Evolutionary conservation across 345 rosid species (phyloP).

Genomic region (Aquilaria sinensis): DNA sequence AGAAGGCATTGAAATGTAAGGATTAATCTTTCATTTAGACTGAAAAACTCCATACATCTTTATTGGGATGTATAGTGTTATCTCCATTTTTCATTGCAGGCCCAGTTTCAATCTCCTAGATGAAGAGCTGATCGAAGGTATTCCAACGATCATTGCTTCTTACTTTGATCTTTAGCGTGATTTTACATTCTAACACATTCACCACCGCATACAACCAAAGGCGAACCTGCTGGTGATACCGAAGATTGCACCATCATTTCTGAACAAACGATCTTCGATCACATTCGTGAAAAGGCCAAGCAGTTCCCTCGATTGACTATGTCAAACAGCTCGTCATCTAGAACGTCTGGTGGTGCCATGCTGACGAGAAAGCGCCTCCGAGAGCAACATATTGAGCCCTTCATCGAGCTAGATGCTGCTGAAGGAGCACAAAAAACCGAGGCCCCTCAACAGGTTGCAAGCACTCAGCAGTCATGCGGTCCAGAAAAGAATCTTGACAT

Average conservation of each 20-base stretch:
- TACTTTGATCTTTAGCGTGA: neutral
- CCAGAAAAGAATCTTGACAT: slow-evolving; percentile 11
- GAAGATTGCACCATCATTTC: slow-evolving; percentile 47
- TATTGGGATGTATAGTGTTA: neutral
- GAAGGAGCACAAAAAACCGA: slow-evolving; percentile 19
- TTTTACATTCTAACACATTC: slow-evolving; percentile 10
- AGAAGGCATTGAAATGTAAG: slow-evolving; percentile 34
- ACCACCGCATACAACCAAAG: slow-evolving; percentile 25
- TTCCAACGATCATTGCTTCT: slow-evolving; percentile 6
- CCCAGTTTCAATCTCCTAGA: slow-evolving; percentile 90
- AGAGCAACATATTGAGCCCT: slow-evolving; percentile 30
- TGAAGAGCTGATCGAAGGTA: slow-evolving; percentile 76
- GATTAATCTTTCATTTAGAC: slow-evolving; percentile 8
- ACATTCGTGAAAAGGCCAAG: slow-evolving; percentile 80
- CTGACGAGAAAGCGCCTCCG: slow-evolving; percentile 42
- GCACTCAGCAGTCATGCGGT: slow-evolving; percentile 18
- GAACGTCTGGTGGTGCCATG: slow-evolving; percentile 30
- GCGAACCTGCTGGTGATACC: slow-evolving; percentile 25
- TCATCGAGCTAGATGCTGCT: slow-evolving; percentile 16
- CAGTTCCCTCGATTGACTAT: slow-evolving; percentile 43
- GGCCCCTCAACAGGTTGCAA: slow-evolving; percentile 25
- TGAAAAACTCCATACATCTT: neutral
- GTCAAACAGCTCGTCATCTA: slow-evolving; percentile 27
- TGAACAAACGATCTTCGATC: slow-evolving; percentile 63
- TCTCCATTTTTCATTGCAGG: slow-evolving; percentile 36